phyloP scores from a whole-genome alignment of 768 basidiomycete genomes.

The Russula abietina region DNA sequence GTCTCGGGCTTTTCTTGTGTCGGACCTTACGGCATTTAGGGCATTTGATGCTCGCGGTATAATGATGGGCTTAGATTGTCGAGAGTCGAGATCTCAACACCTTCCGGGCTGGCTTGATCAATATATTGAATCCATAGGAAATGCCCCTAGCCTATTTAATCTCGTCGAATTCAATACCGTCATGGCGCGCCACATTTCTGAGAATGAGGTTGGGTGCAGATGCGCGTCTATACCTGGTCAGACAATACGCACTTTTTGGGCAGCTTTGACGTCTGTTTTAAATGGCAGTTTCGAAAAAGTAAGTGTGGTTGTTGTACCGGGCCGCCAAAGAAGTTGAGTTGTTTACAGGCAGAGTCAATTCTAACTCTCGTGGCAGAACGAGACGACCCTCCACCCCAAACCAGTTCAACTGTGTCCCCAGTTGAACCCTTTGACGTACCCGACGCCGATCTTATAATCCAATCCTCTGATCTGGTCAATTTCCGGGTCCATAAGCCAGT shows the following conservation, averaged over 20 bases:
- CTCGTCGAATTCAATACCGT: background rate
- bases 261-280: background rate
- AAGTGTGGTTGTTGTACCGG: background rate
- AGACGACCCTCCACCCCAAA: background rate
- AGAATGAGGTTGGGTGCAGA: background rate
- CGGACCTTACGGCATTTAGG: background rate
- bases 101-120: background rate
- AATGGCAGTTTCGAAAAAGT: background rate
- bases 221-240: background rate
- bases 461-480: too few species aligned
- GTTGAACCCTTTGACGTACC: background rate
- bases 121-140: background rate
- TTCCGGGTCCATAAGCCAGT: constrained; percentile 14
- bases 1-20: background rate
- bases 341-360: constrained; percentile 3
- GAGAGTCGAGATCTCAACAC: background rate
- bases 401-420: background rate
- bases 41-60: background rate
- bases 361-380: background rate
- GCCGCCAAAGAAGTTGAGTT: background rate
- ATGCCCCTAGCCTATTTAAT: background rate
- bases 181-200: too few species aligned
- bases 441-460: constrained; percentile 2
- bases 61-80: background rate
- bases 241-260: constrained; percentile 4